Evolutionary conservation across 1,139 yeast genomes (phyloP).

Genomic region (Taphrina confusa): DNA sequence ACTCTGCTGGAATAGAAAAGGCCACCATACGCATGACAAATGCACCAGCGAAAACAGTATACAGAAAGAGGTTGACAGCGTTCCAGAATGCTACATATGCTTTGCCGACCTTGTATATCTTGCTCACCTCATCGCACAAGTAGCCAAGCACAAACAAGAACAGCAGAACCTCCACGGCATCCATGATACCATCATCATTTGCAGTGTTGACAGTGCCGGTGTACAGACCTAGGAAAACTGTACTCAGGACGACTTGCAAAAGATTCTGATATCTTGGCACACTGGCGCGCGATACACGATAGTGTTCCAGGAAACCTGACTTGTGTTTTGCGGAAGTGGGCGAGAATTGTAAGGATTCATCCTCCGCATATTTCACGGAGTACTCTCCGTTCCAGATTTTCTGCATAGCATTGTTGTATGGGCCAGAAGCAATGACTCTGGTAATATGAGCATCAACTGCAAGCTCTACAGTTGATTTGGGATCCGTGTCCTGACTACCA

Average conservation of each 20-base stretch:
- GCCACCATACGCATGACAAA: conserved; percentile 61
- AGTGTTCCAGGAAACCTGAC: conserved; percentile 29
- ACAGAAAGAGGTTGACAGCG: conserved; percentile 55
- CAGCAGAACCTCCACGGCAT: conserved; percentile 58
- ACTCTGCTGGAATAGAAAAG: conserved; percentile 46
- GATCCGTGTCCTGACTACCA: conserved; percentile 68
- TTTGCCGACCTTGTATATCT: conserved; percentile 73
- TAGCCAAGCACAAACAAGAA: conserved; percentile 69
- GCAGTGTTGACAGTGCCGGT: conserved; percentile 64
- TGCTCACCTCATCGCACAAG: conserved; percentile 64
- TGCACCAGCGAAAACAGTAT: conserved; percentile 17
- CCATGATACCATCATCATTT: conserved; percentile 47
- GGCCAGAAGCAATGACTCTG: conserved; percentile 22
- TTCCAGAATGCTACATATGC: conserved; percentile 74
- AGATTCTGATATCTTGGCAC: conserved; percentile 81
- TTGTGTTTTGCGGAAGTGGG: conserved; percentile 5
- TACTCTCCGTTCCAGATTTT: conserved; percentile 27
- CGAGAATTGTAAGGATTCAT: conserved; percentile 21
- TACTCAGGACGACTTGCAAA: conserved; percentile 65
- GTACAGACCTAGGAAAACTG: conserved; percentile 64
- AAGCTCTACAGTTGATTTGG: conserved; percentile 22
- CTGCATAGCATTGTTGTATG: conserved; percentile 17
- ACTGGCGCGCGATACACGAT: conserved; percentile 20
- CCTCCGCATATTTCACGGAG: conserved; percentile 29
- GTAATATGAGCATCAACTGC: conserved; percentile 32